phyloP scores from a whole-genome alignment of 2,329 filamentous ascomycete species.

The Scorias spongiosa region DNA sequence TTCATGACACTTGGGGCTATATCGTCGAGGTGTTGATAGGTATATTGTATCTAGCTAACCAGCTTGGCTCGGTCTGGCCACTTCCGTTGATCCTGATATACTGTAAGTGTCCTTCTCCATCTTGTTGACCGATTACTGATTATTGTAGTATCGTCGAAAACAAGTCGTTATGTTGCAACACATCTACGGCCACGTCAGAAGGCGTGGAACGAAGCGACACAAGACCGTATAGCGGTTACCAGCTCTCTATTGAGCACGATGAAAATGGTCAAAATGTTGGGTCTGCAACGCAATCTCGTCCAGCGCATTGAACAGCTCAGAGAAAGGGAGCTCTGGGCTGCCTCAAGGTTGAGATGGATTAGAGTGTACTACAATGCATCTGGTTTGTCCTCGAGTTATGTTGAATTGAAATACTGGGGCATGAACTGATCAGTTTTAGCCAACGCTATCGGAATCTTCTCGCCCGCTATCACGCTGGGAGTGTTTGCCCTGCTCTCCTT shows the following conservation, averaged over 20 bases:
- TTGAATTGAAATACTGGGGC: not conserved
- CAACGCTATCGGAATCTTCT: constrained; percentile 5
- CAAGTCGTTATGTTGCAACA: constrained; percentile 3
- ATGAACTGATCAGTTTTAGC: constrained; percentile 1
- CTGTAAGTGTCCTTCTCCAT: not conserved
- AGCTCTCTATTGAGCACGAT: constrained; percentile 1
- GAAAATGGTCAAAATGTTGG: constrained; percentile 5
- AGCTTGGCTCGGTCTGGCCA: constrained; percentile 3
- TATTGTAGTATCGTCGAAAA: constrained; percentile 3
- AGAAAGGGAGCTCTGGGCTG: constrained; percentile 1
- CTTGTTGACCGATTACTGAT: not conserved
- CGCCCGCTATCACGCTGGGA: constrained; percentile 4
- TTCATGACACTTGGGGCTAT: constrained; percentile 4
- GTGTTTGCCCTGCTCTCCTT: constrained; percentile 1
- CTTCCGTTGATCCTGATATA: constrained; percentile 3
- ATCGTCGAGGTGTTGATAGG: constrained; percentile 3
- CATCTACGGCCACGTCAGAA: constrained; percentile 2
- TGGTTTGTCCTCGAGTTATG: not conserved
- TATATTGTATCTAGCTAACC: constrained; percentile 1
- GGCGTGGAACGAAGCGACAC: constrained; percentile 4
- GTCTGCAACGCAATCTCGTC: not conserved
- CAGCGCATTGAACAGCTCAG: not conserved
- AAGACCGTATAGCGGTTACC: constrained; percentile 2
- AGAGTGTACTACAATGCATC: constrained; percentile 4
- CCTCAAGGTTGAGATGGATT: constrained; percentile 3